Conservation (phyloP, 1,284 basidiomycete genomes). For the Meira nashicola region DNA sequence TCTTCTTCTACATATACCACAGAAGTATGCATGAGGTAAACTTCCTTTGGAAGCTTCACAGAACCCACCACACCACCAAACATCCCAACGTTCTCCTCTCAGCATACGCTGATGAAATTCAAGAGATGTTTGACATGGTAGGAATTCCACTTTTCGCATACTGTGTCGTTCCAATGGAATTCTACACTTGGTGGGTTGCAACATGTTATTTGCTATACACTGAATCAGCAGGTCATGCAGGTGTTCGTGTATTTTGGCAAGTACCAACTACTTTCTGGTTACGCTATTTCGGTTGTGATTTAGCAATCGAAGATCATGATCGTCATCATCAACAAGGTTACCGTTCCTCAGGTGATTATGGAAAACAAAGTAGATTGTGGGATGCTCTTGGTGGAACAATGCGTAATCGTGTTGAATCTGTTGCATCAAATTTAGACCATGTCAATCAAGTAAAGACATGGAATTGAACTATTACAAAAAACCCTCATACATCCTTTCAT, state of each 20-base stretch:
- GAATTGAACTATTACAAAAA: too few species aligned
- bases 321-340: neutral
- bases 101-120: constrained; percentile 2
- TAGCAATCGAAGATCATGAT: constrained; percentile 1
- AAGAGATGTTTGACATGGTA: constrained; percentile 31
- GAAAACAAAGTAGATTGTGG: constrained; percentile 5
- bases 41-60: constrained; percentile 28
- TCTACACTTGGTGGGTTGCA: constrained; percentile 20
- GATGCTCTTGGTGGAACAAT: neutral
- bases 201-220: constrained; percentile 37
- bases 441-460: neutral
- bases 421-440: neutral
- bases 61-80: constrained; percentile 39
- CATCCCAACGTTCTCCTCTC: constrained; percentile 17
- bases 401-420: neutral
- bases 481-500: too few species aligned
- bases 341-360: neutral
- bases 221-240: constrained; percentile 40
- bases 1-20: constrained; percentile 47
- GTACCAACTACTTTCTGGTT: constrained; percentile 4
- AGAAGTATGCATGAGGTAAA: constrained; percentile 36
- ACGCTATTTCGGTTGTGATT: neutral
- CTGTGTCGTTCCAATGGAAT: constrained; percentile 22
- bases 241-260: constrained; percentile 31
- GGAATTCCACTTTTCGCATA: constrained; percentile 21